Evolutionary conservation across 768 basidiomycete species (phyloP), one percentile per base, ranked within the genome.

Genomic region (Mycena epipterygia): DNA sequence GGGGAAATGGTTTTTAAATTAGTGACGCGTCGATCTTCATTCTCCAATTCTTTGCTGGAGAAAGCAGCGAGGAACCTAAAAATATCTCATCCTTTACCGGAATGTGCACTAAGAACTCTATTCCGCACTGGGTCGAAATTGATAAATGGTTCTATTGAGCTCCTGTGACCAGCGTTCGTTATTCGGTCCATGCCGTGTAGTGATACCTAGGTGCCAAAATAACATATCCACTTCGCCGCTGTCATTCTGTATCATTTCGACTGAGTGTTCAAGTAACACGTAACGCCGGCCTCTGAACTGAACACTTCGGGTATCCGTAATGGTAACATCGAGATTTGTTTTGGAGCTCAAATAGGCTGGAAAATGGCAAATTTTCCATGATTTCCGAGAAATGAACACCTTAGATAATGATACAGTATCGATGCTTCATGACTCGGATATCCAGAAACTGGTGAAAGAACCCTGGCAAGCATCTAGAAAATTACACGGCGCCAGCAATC

Each of bases 101-200:
- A 51, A 51, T 51, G 49, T 29, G 49, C 49, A 6, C 27, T 51
- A 51, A 51, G 49, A 51, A 51, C 29, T 51, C 29, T 51, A 51
- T 51, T 51, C 49, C 27, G 49, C 49, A 51, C 35, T 37, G 6
- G 49, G 49, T 51, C 49, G 49, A 27, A 51, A 51, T 6, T 51
- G 49, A 51, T 14, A 51, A 51, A 51, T 29, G 49, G 49, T 51
- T 51, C 25, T 51, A 51, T 53, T 53, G 52, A 53, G 52, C 52
- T 53, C n/a, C 52, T 53, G 52, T 30, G 52, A 53, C 52, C 19
- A 53, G 32, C 52, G 52, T 53, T 53, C 52, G 32, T 53, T 17
- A 53, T 53, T 53, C 52, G 52, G 52, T 19, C 32, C 32, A 19
- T 13, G 52, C 32, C 32, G 52, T 53, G 32, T 33, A 52, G 51